Conservation (phyloP, 2,329 filamentous ascomycete species). For the Reticulascus tulasneorum region DNA sequence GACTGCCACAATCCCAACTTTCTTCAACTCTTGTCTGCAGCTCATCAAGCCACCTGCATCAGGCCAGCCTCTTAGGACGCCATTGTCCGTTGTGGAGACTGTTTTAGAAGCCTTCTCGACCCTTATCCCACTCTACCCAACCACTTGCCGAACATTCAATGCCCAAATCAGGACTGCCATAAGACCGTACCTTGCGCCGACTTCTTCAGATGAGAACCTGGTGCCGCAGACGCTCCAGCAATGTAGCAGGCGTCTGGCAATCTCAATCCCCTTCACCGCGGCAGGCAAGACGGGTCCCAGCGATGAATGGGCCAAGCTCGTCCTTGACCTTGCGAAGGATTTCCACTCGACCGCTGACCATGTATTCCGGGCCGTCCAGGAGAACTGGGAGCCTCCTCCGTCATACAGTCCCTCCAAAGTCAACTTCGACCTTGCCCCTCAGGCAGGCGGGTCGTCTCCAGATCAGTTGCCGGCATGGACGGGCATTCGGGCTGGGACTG, state of each 20-base stretch:
- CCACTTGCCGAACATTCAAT: conserved; percentile 74
- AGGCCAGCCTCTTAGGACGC: conserved; percentile 34
- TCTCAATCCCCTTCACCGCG: conserved; percentile 75
- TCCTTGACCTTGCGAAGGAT: conserved; percentile 58
- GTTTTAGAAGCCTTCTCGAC: conserved; percentile 68
- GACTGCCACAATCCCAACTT: conserved; percentile 73
- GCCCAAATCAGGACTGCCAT: conserved; percentile 63
- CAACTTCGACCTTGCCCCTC: conserved; percentile 40
- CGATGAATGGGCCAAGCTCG: conserved; percentile 72
- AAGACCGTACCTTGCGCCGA: conserved; percentile 59
- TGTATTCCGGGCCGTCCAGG: conserved; percentile 72
- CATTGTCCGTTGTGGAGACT: conserved; percentile 55
- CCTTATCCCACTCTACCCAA: conserved; percentile 75
- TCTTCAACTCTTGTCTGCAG: conserved; percentile 69
- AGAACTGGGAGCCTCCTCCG: conserved; percentile 72
- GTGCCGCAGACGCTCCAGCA: conserved; percentile 50
- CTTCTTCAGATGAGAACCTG: conserved; percentile 45
- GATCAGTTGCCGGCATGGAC: conserved; percentile 65
- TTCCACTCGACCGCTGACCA: conserved; percentile 71
- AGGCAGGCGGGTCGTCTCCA: conserved; percentile 38
- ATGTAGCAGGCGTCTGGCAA: conserved; percentile 60
- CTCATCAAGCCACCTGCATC: conserved; percentile 48
- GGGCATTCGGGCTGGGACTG: conserved; percentile 69
- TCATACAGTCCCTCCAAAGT: conserved; percentile 41
- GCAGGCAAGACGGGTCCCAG: conserved; percentile 73